Base-by-base conservation (phyloP, 1,284 basidiomycete species). In the Papiliotrema fonsecae region DNA sequence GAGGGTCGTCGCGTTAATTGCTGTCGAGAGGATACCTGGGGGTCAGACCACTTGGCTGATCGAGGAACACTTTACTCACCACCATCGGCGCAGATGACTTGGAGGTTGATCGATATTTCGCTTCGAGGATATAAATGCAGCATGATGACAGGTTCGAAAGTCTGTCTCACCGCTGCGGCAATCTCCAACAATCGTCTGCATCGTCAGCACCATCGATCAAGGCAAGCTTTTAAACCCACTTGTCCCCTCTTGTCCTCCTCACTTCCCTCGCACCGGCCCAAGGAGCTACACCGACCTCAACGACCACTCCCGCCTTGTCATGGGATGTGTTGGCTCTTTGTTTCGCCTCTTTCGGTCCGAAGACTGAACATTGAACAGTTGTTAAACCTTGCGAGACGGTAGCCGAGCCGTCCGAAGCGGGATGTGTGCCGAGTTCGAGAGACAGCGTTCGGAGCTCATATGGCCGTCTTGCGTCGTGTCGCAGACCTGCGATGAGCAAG, bases 81-180 rank as follows among this genome's bases (percentile, higher is more conserved):
- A 27, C 94, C 94, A 65, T 98, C 94, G 67, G 93, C 87, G 61
- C 93, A 87, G 38, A 96, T 77, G 27, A 98, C 85, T 69, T 94
- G 89, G 11, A 98, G 80, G 71, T 86, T 88, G 52, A 98, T 85
- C 72, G 96, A 88, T 69, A 98, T 94, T 69, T 93, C 84, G 26
- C 88, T 88, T 45, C 94, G 85, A 6, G 94, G 94, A 73, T 94
- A 97, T 42, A 97, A 80, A 56, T 82, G 82, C 1, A 87, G 86
- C 68, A 93, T 87, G 34, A 98, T 82, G 45, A 96, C 89, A 36
- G 93, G 90, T 67, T 97, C 92, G 63, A 98, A 97, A 0, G 94
- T 97, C 32, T 88, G 85, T 73, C 90, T 87, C 57, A 98, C 84
- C 13, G 85, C 83, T 2, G 88, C 80, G 2, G 85, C 87, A 52